These are phyloP conservation scores for Triglochin maritima DNA, from an alignment of 106 monocot genomes.

Conservation along the genomic window DNA sequence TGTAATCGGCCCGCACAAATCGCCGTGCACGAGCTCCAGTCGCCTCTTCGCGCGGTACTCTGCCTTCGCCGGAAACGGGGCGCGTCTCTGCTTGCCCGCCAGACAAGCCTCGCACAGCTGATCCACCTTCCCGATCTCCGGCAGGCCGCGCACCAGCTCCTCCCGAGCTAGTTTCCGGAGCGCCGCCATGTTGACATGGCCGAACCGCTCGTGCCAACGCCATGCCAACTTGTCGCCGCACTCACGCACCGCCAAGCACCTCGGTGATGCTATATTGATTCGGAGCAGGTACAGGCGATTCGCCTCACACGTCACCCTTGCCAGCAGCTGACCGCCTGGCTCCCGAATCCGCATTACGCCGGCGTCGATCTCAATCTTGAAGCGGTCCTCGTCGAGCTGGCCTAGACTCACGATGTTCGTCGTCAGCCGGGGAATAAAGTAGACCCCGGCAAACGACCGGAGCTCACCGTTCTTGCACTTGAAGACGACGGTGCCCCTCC, in stretches of 20 bases:
- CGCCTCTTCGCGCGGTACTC: neutral
- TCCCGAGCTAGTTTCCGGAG: slow-evolving; percentile 1
- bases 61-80: neutral
- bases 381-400: neutral
- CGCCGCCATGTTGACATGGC: neutral
- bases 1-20: slow-evolving; percentile 20
- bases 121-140: neutral
- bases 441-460: slow-evolving; percentile 4
- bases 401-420: slow-evolving; percentile 7
- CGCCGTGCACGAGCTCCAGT: slow-evolving; percentile 9
- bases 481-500: slow-evolving; percentile 3
- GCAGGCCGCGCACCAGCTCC: neutral
- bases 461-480: slow-evolving; percentile 3
- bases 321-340: neutral
- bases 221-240: too few species aligned
- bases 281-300: slow-evolving; percentile 3
- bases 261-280: neutral
- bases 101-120: slow-evolving; percentile 2
- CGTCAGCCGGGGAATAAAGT: slow-evolving; percentile 6
- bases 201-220: too few species aligned
- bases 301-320: neutral
- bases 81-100: slow-evolving; percentile 2
- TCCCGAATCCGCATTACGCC: slow-evolving; percentile 1
- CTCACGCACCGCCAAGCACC: neutral
- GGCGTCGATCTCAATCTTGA: neutral